Conservation (phyloP, 2,329 filamentous ascomycete species). For the Monosporascus sp. region DNA sequence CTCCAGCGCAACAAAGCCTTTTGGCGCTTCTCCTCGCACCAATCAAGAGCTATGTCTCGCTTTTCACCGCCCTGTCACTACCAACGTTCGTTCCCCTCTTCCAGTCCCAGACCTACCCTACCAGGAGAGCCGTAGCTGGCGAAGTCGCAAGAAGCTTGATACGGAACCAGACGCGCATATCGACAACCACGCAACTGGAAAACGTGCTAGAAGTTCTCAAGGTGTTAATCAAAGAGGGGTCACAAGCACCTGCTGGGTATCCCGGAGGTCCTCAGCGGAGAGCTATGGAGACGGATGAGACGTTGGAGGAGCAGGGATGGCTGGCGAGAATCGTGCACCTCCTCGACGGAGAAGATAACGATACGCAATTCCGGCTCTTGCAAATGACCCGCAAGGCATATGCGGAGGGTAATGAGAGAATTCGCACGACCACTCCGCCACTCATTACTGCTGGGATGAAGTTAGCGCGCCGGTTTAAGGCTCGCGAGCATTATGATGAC, state of each 20-base stretch:
- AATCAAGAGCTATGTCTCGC: constrained; percentile 81
- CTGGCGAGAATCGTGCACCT: constrained; percentile 88
- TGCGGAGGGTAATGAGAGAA: constrained; percentile 86
- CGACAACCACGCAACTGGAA: constrained; percentile 73
- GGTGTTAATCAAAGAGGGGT: constrained; percentile 89
- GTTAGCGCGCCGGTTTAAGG: constrained; percentile 81
- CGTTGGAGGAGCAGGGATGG: constrained; percentile 96
- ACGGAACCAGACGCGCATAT: constrained; percentile 73
- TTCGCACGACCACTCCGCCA: constrained; percentile 91
- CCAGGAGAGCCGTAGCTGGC: constrained; percentile 81
- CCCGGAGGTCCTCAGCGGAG: constrained; percentile 74
- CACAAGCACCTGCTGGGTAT: constrained; percentile 78
- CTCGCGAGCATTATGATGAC: constrained; percentile 74
- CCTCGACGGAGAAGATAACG: constrained; percentile 76
- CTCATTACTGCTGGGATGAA: constrained; percentile 87
- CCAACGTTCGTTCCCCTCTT: constrained; percentile 88
- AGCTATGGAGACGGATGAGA: constrained; percentile 85
- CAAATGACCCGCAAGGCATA: constrained; percentile 85
- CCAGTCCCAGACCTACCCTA: constrained; percentile 88
- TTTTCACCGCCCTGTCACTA: constrained; percentile 92
- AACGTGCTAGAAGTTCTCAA: constrained; percentile 84
- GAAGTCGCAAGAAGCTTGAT: constrained; percentile 82
- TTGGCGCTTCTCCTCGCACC: constrained; percentile 87
- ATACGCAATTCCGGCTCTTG: constrained; percentile 89
- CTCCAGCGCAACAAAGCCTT: constrained; percentile 80